Evolutionary conservation across 306 rosid genomes (phyloP).

Genomic region (Vicia sativa): DNA sequence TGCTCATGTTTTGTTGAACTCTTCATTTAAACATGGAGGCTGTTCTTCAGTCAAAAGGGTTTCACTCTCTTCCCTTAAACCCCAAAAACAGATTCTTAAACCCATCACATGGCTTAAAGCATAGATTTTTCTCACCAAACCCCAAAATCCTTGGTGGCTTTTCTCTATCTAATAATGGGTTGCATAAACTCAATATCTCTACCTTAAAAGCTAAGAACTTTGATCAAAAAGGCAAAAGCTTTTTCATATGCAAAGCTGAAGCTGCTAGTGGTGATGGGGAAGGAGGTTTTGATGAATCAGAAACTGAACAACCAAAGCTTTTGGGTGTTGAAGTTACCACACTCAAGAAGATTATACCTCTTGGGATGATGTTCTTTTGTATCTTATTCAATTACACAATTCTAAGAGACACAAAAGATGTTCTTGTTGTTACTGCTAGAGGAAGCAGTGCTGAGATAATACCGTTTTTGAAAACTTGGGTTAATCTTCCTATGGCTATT

Average conservation of each 20-base stretch:
- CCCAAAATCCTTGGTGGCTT: conserved; percentile 56
- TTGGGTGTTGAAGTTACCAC: conserved; percentile 74
- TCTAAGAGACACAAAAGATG: conserved; percentile 92
- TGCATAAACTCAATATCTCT: conserved; percentile 45
- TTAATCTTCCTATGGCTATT: conserved; percentile 96
- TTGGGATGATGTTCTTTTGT: conserved; percentile 97
- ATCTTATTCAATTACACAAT: conserved; percentile 93
- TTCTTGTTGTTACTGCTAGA: conserved; percentile 96
- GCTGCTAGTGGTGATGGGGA: conserved; percentile 73
- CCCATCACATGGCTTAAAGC: conserved; percentile 65
- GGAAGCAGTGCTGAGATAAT: conserved; percentile 99
- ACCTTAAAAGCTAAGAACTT: conserved; percentile 43
- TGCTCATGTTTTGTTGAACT: conserved; percentile 52
- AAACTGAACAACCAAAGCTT: conserved; percentile 57
- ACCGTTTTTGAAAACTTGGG: conserved; percentile 97
- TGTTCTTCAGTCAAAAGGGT: conserved; percentile 80
- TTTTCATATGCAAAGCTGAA: conserved; percentile 82
- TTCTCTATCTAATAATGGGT: conserved; percentile 59
- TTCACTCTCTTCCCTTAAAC: conserved; percentile 73
- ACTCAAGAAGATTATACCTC: conserved; percentile 86
- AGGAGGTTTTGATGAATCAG: conserved; percentile 44
- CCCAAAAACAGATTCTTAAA: conserved; percentile 58
- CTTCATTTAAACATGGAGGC: conserved; percentile 64
- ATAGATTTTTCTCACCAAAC: conserved; percentile 59
- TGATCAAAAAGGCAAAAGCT: conserved; percentile 42